phyloP scores from a whole-genome alignment of 1,284 basidiomycete genomes.

The Tranzscheliella williamsii region DNA sequence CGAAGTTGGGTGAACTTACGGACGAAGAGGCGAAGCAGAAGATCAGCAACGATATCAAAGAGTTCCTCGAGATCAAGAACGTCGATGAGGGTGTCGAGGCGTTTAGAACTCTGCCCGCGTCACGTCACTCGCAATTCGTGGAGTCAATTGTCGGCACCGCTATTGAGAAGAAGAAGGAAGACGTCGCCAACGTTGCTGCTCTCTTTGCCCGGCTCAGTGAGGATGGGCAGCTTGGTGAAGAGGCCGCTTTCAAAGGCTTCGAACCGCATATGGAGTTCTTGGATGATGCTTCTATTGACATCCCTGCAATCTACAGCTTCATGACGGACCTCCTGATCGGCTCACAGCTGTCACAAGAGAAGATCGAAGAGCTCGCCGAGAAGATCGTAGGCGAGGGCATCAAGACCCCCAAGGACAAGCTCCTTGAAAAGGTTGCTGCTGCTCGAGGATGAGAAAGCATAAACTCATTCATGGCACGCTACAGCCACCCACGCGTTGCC shows the following conservation, averaged over 20 bases:
- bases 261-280: slow-evolving; percentile 72
- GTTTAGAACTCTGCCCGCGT: slow-evolving; percentile 65
- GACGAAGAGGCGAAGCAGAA: slow-evolving; percentile 75
- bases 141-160: slow-evolving; percentile 74
- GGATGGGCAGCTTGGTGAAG: slow-evolving; percentile 45
- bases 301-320: slow-evolving; percentile 78
- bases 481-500: no score
- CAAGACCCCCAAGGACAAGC: slow-evolving; percentile 55
- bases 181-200: slow-evolving; percentile 67
- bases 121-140: slow-evolving; percentile 71
- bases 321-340: slow-evolving; percentile 66
- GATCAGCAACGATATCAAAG: slow-evolving; percentile 68
- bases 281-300: slow-evolving; percentile 85
- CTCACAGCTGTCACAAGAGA: slow-evolving; percentile 41
- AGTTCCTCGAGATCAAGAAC: slow-evolving; percentile 66
- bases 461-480: no score
- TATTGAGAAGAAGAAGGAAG: slow-evolving; percentile 80
- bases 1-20: slow-evolving; percentile 67
- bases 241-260: slow-evolving; percentile 72
- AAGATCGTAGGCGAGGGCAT: slow-evolving; percentile 57
- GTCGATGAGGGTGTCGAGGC: slow-evolving; percentile 81
- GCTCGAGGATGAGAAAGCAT: slow-evolving; percentile 26
- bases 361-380: slow-evolving; percentile 53
- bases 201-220: slow-evolving; percentile 53
- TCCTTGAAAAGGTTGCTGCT: slow-evolving; percentile 56